Percentiles rank a stretch among this genome's conserved stretches.
phyloP scores from a whole-genome alignment of 306 rosid genomes.

The Boehmeria nivea region DNA sequence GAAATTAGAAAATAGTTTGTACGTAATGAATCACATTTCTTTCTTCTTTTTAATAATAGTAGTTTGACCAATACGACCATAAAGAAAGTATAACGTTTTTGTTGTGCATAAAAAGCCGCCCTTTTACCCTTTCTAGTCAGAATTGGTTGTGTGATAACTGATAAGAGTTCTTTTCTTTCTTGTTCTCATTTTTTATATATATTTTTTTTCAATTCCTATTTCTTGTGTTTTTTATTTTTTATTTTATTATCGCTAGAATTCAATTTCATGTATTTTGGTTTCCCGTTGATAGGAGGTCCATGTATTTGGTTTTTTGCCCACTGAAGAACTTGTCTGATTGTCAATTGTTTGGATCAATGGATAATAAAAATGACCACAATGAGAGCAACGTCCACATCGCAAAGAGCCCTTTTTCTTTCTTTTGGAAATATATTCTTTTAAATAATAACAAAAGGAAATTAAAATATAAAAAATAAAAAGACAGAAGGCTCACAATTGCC shows the following conservation, averaged over 20 bases:
- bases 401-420: neutral
- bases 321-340: neutral
- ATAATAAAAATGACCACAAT: conserved; percentile 1
- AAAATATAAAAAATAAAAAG: neutral
- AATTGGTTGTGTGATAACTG: neutral
- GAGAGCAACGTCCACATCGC: conserved; percentile 8
- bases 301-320: neutral
- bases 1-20: too few species aligned
- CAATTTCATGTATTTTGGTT: too few species aligned
- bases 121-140: neutral
- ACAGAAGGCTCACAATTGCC: conserved; percentile 6
- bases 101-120: neutral
- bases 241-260: neutral
- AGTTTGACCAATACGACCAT: too few species aligned
- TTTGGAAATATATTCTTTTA: neutral
- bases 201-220: too few species aligned
- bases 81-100: too few species aligned
- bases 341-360: neutral
- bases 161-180: too few species aligned
- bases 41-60: too few species aligned
- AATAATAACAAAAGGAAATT: neutral
- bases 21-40: too few species aligned
- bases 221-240: neutral
- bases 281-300: neutral
- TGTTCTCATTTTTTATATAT: too few species aligned